Evolutionary conservation across 2,329 filamentous ascomycete species (phyloP), one percentile per base, ranked within the genome.

Genomic region (Metarhizium robertsii): DNA sequence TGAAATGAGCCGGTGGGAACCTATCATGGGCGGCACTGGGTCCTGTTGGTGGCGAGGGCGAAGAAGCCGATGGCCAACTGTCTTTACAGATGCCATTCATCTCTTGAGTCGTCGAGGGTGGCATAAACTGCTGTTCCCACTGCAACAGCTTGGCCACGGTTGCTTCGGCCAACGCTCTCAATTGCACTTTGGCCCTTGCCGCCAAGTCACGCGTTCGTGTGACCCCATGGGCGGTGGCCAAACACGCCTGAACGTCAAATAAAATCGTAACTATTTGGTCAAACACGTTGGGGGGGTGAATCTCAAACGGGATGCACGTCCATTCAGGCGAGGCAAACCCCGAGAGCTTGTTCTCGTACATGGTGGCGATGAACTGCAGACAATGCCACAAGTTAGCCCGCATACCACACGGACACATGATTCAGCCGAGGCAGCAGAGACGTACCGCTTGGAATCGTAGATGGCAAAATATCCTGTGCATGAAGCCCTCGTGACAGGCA

Each of bases 231-330:
- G 25, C 25, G 25, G 25, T 25, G 25, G 25, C 25, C 25, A 25
- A 25, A 25, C 25, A 25, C 25, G 25, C 25, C 25, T 25, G 25
- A 4, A 25, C 4, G 25, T 4, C 40, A 38, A 60, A 59, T 18
- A 76, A 62, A 49, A 73, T 68, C 59, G 79, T 76, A 56, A 79
- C 66, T 8, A 79, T 70, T 42, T 62, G 65, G 62, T 79, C 77
- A 34, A 79, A 67, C n/a, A 64, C 50, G 6, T 71, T 73, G 56
- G 77, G 75, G 25, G 72, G 73, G 54, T 78, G 73, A 20, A 60
- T 58, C 52, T 75, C 68, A 69, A 74, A 79, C 0, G 77, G 77
- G 4, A 69, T 65, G 0, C 69, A 70, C 2, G 66, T 68, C 77
- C 77, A 79, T 54, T 77, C 73, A 0, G 67, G 69, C 69, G 20